phyloP scores from a whole-genome alignment of 805 yeast genomes.

The Maudiozyma serrabonitensis region DNA sequence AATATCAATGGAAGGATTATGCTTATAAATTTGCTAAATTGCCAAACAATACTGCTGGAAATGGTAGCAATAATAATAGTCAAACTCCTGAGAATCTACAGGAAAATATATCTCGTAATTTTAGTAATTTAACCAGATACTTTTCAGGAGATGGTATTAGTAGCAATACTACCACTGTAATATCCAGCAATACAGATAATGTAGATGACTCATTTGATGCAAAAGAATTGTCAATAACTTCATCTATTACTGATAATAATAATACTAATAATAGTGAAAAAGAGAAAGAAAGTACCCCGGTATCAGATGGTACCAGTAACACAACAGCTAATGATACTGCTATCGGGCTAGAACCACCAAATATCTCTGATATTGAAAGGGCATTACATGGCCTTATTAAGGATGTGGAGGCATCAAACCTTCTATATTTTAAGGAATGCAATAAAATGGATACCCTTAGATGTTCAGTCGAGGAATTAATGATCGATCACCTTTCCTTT shows the following conservation, averaged over 20 bases:
- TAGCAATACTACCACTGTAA: background rate
- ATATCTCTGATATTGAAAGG: slow-evolving; percentile 29
- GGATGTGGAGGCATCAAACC: slow-evolving; percentile 52
- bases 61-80: background rate
- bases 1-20: slow-evolving; percentile 71
- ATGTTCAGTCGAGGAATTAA: slow-evolving; percentile 63
- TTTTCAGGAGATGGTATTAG: background rate
- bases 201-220: background rate
- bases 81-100: background rate
- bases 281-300: background rate
- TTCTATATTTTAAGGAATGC: slow-evolving; percentile 44
- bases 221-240: background rate
- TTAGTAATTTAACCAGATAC: background rate
- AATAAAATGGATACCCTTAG: slow-evolving; percentile 52
- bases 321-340: background rate
- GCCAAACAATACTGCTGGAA: slow-evolving; percentile 4
- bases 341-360: slow-evolving; percentile 8
- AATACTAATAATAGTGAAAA: background rate
- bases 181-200: background rate
- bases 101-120: background rate
- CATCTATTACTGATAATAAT: background rate
- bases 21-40: slow-evolving; percentile 49
- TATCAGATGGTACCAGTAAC: background rate
- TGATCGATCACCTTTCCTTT: slow-evolving; percentile 62
- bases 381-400: slow-evolving; percentile 41